Evolutionary conservation across 2,329 filamentous ascomycete genomes (phyloP).

Genomic region (Dactylellina sp.): DNA sequence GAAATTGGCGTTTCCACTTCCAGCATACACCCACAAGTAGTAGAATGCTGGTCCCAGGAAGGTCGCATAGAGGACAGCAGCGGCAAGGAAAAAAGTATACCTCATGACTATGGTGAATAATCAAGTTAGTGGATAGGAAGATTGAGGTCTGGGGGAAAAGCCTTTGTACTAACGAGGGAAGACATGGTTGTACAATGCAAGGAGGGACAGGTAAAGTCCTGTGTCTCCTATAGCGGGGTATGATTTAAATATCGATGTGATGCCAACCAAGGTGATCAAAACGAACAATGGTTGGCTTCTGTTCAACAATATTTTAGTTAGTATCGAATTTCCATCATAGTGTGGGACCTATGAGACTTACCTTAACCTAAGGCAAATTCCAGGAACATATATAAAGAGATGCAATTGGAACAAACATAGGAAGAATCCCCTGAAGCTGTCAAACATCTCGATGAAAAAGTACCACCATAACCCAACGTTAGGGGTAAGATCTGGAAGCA

Average conservation of each 20-base stretch:
- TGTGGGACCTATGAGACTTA: constrained; percentile 38
- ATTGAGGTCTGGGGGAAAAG: neutral
- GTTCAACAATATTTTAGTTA: neutral
- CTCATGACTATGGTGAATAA: constrained; percentile 76
- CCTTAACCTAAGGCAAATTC: constrained; percentile 83
- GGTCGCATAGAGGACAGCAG: constrained; percentile 85
- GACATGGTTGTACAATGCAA: constrained; percentile 89
- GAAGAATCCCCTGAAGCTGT: constrained; percentile 97
- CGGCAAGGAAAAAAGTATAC: constrained; percentile 87
- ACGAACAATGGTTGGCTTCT: constrained; percentile 84
- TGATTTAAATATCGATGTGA: constrained; percentile 95
- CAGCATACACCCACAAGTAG: constrained; percentile 97
- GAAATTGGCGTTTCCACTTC: constrained; percentile 97
- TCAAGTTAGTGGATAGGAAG: constrained; percentile 58
- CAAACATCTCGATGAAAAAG: constrained; percentile 99
- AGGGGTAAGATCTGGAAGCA: constrained; percentile 90
- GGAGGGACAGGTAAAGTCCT: constrained; percentile 82
- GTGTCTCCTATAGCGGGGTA: constrained; percentile 94
- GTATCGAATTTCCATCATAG: neutral
- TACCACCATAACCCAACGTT: constrained; percentile 99
- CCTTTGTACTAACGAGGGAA: constrained; percentile 75
- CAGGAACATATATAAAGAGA: constrained; percentile 87
- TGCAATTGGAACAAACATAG: constrained; percentile 98
- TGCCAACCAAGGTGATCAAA: constrained; percentile 83
- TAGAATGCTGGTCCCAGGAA: constrained; percentile 95